These are phyloP conservation scores for Sindora glabra DNA, from an alignment of 306 rosid genomes.

Conservation along the genomic window DNA sequence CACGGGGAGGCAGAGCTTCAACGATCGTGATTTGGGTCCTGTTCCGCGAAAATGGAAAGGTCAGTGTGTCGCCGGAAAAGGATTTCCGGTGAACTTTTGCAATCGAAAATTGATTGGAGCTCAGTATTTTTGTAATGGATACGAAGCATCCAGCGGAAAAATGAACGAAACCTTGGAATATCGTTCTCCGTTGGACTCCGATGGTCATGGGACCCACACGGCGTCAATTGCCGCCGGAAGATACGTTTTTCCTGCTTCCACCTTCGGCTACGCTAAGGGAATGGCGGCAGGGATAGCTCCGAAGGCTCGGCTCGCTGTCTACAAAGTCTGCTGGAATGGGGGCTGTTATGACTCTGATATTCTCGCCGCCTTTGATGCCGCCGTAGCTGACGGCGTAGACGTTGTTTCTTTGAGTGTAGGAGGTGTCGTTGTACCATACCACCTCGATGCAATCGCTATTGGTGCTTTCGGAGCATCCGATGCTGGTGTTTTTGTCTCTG, in stretches of 20 bases:
- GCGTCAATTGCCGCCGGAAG: conserved; percentile 85
- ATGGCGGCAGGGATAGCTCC: conserved; percentile 93
- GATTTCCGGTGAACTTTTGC: conserved; percentile 45
- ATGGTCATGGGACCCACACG: conserved; percentile 86
- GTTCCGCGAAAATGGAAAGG: conserved; percentile 81
- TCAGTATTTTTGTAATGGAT: conserved; percentile 72
- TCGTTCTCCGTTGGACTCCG: conserved; percentile 76
- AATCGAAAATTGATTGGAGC: conserved; percentile 76
- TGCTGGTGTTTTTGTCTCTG: conserved; percentile 64
- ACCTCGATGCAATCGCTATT: conserved; percentile 70
- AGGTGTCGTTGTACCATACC: conserved; percentile 73
- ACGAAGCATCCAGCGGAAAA: conserved; percentile 53
- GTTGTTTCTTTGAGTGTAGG: conserved; percentile 83
- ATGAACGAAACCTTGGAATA: conserved; percentile 67
- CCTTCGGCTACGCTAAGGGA: conserved; percentile 72
- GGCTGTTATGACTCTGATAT: conserved; percentile 84
- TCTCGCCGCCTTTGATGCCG: conserved; percentile 82
- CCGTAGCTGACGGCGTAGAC: conserved; percentile 69
- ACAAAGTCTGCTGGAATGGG: conserved; percentile 75
- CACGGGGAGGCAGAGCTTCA: conserved; percentile 81
- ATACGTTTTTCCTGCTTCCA: conserved; percentile 66
- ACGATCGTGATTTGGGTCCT: conserved; percentile 64
- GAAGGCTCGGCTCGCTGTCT: conserved; percentile 70
- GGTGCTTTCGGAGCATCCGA: conserved; percentile 58
- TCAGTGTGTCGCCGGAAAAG: conserved; percentile 54